Evolutionary conservation across 805 yeast species (phyloP).

Genomic region (Lipomyces spencermartinsiae): DNA sequence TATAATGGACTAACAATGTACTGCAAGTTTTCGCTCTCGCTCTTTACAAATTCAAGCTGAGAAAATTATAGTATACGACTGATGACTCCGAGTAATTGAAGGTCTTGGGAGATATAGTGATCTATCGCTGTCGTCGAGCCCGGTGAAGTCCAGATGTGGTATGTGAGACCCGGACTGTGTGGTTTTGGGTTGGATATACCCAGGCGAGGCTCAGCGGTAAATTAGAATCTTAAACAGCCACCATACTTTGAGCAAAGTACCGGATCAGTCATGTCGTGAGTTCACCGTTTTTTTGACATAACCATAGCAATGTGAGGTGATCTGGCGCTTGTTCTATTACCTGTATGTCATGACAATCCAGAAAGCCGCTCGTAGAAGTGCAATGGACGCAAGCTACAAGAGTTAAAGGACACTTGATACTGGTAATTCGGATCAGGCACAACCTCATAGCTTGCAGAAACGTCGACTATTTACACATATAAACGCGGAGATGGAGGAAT

Average conservation of each 20-base stretch:
- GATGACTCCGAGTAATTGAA: neutral
- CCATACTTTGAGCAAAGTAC: neutral
- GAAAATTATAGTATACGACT: neutral
- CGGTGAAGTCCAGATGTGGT: neutral
- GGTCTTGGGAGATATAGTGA: neutral
- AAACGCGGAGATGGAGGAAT: neutral
- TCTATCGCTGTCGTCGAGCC: neutral
- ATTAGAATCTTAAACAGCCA: constrained; percentile 1
- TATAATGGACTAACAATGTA: neutral
- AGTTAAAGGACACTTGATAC: neutral
- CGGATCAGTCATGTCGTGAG: neutral
- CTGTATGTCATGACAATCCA: neutral
- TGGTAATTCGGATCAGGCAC: neutral
- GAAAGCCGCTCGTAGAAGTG: neutral
- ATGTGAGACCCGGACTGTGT: neutral
- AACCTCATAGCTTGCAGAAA: neutral
- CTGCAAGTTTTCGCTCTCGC: neutral
- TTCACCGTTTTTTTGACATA: neutral
- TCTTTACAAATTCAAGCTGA: neutral
- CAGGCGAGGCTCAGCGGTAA: neutral
- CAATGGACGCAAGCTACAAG: neutral
- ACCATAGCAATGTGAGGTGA: neutral
- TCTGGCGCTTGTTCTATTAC: neutral
- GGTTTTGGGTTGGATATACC: neutral
- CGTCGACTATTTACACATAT: neutral